phyloP scores from a whole-genome alignment of 2,329 filamentous ascomycete genomes.

The Ilyonectria robusta region DNA sequence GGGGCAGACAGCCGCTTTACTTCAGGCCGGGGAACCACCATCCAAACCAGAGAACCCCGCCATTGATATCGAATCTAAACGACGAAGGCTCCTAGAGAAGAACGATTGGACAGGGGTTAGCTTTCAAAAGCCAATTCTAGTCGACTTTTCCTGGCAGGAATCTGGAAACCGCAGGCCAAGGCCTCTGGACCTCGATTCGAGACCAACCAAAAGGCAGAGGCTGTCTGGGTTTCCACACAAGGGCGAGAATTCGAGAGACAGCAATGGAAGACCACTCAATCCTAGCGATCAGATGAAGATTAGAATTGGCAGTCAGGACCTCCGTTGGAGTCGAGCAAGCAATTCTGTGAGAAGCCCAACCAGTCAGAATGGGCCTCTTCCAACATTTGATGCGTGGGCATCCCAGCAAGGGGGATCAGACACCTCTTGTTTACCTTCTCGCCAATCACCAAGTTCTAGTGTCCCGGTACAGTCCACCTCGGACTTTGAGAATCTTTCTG shows the following conservation, averaged over 20 bases:
- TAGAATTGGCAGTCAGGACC: conserved; percentile 47
- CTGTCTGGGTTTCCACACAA: background rate
- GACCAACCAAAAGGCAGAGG: background rate
- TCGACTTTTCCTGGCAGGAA: conserved; percentile 38
- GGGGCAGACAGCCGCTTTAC: background rate
- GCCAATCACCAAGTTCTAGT: background rate
- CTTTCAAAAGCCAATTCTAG: conserved; percentile 49
- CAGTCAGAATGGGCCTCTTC: conserved; percentile 10
- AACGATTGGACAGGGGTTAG: conserved; percentile 51
- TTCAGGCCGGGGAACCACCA: conserved; percentile 3
- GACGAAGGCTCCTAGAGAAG: conserved; percentile 45
- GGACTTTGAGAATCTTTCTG: too few species aligned
- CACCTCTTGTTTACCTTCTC: background rate
- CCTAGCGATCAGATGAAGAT: conserved; percentile 40
- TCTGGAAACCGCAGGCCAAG: conserved; percentile 12
- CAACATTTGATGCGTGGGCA: conserved; percentile 7
- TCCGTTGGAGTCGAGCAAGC: conserved; percentile 48
- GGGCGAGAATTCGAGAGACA: too few species aligned
- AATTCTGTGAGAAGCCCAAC: conserved; percentile 46
- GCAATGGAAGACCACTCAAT: background rate
- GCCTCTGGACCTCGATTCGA: background rate
- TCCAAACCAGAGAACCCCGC: conserved; percentile 1
- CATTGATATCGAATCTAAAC: conserved; percentile 41
- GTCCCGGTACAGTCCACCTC: background rate
- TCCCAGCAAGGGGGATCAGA: conserved; percentile 5